phyloP scores from a whole-genome alignment of 2,329 filamentous ascomycete species.

The Clarireedia sp. region DNA sequence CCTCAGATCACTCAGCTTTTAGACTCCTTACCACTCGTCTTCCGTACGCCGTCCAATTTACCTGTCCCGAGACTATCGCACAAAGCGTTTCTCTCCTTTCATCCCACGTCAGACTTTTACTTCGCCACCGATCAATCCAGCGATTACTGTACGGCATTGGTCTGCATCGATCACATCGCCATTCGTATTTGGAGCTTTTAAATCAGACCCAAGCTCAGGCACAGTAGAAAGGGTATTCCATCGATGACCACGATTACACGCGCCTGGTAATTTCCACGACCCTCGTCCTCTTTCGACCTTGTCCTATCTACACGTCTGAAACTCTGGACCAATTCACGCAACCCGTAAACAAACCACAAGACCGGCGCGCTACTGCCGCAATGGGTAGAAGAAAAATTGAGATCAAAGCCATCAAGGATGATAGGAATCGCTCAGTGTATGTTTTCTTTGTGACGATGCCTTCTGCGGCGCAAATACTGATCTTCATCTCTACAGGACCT shows the following conservation, averaged over 20 bases:
- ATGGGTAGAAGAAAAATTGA: constrained; percentile 99
- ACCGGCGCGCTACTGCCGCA: constrained; percentile 29
- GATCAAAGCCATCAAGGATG: constrained; percentile 99
- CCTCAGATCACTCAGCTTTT: no score
- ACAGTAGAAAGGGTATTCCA: not conserved
- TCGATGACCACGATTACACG: constrained; percentile 5
- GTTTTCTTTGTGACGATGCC: constrained; percentile 8
- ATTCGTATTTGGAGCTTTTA: not conserved
- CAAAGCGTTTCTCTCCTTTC: not conserved
- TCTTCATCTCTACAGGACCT: constrained; percentile 56
- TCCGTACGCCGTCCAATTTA: no score
- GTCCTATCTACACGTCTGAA: constrained; percentile 10
- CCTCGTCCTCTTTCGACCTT: not conserved
- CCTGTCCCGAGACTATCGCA: not conserved
- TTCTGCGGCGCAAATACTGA: constrained; percentile 3
- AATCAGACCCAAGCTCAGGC: not conserved
- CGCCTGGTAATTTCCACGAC: not conserved
- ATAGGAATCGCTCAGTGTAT: constrained; percentile 95
- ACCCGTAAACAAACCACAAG: constrained; percentile 20
- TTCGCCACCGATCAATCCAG: not conserved
- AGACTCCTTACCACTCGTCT: no score
- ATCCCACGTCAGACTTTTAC: constrained; percentile 8
- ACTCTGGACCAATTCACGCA: constrained; percentile 27
- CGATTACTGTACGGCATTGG: not conserved
- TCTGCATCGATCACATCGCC: not conserved